Evolutionary conservation across 257 asterid species (phyloP), one percentile per base, ranked within the genome.

Genomic region (Solanum sitiens): DNA sequence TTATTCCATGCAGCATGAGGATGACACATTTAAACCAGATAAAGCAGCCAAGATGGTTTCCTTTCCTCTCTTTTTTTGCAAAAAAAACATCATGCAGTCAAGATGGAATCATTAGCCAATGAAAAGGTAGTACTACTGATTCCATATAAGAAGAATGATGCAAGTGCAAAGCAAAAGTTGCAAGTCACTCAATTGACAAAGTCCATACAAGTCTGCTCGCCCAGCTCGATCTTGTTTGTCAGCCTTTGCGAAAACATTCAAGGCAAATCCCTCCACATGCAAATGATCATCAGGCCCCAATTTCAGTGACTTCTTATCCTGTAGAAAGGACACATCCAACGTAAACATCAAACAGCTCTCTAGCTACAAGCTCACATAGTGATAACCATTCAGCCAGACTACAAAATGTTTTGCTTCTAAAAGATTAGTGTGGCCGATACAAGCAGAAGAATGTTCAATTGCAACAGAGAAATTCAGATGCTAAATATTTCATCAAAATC

Each of bases 161-260:
- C 67, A 47, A 80, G 67, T 45, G 85, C n/a, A 39, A 35, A 15
- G 83, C 35, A 86, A 42, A 44, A 35, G 35, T 53, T 44, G 53
- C 35, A 47, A 23, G 23, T 35, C 30, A 27, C 32, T 47, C n/a
- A 56, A 5, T 56, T 45, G 56, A 50, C 87, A 86, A 89, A 71
- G 71, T 65, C 23, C 97, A 27, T 93, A 96, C 98, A 94, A 87
- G 90, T 95, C 99, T 47, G 99, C 93, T 87, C 97, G 94, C 16
- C 95, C 98, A 47, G 98, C 94, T 84, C 98, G 94, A 87, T 97
- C 99, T 91, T 97, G 99, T 89, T 97, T 97, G 93, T 97, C 99
- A 53, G 99, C 99, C 92, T 92, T 97, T 0, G 96, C 86, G 76
- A 97, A 97, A 89, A 97, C 98, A 88, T 88, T 96, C 92, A 87